Conservation (phyloP, 2,329 filamentous ascomycete genomes). For the Aspergillus piperis region DNA sequence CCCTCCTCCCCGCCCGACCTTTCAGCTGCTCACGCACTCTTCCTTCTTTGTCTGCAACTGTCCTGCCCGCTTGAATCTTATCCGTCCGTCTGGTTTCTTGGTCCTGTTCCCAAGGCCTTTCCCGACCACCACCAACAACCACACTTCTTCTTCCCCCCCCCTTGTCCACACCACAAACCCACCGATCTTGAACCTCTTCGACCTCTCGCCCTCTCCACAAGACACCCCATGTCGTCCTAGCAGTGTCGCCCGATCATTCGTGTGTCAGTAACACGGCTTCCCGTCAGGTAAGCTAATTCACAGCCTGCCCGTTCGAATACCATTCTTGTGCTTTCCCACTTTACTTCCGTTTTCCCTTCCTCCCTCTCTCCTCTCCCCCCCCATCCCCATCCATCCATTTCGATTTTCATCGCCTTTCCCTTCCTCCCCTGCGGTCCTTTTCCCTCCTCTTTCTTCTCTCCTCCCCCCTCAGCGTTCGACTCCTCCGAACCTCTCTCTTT, state of each 20-base stretch:
- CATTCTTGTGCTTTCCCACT: too few species aligned
- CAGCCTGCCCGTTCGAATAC: neutral
- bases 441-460: neutral
- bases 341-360: neutral
- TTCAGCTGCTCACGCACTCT: neutral
- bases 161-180: conserved; percentile 12
- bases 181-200: conserved; percentile 12
- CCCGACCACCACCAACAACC: neutral
- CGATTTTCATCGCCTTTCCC: conserved; percentile 10
- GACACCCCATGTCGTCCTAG: conserved; percentile 34
- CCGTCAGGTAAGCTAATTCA: conserved; percentile 28
- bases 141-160: conserved; percentile 2
- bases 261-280: conserved; percentile 32
- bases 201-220: conserved; percentile 13
- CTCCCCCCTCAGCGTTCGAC: conserved; percentile 2
- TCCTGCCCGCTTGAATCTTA: conserved; percentile 2
- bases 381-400: neutral
- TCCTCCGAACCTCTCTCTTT: conserved; percentile 9
- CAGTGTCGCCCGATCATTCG: conserved; percentile 26
- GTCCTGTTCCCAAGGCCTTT: conserved; percentile 2
- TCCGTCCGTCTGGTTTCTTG: conserved; percentile 3
- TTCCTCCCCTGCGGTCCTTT: neutral
- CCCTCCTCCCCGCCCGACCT: conserved; percentile 11
- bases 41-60: neutral
- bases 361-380: neutral